Base-by-base conservation (phyloP, 805 yeast species). In the Alloascoidea africana region DNA sequence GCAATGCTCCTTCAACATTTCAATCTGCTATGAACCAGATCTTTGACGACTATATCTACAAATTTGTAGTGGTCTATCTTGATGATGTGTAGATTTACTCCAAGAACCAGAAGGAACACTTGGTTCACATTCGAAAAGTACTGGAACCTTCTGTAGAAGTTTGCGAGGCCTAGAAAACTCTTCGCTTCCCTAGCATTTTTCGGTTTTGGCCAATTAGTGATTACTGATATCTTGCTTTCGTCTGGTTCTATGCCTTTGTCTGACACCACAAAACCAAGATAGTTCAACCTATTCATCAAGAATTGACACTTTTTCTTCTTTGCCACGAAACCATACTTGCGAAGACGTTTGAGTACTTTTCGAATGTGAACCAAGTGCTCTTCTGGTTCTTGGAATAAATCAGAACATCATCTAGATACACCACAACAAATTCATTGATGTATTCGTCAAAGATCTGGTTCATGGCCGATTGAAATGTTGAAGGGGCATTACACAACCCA, bases 401-500 rank as follows among this genome's bases (percentile, higher is more conserved):
- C 5, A 49, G 16, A 18, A 47, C 44, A 18, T 49, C 52, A 36
- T 48, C 53, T 8, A 49, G 16, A 27, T 44, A 49, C 2, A 45
- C 51, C 14, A 45, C 30, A 2, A 36, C 37, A 17, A 36, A 40
- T 11, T 30, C 32, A 4, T 37, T 37, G 2, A 48, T 36, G 15
- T 17, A n/a, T n/a, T n/a, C n/a, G n/a, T n/a, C n/a, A 38, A 39
- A 23, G 14, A 33, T 13, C 11, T n/a, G 17, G 16, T 37, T 17
- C 41, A 38, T 41, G 6, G 16, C n/a, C 11, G 37, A 35, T 27
- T 51, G 55, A 33, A 54, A 52, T 3, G 46, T 38, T 1, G 52
- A 47, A 1, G 56, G 56, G 2, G 53, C 55, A 36, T 47, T 50
- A 6, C 41, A 19, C 33, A 48, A 36, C 1, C 56, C 57, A 37